Base-by-base conservation (phyloP, 2,329 filamentous ascomycete genomes). In the Nothophaeocryptopus gaeumannii region DNA sequence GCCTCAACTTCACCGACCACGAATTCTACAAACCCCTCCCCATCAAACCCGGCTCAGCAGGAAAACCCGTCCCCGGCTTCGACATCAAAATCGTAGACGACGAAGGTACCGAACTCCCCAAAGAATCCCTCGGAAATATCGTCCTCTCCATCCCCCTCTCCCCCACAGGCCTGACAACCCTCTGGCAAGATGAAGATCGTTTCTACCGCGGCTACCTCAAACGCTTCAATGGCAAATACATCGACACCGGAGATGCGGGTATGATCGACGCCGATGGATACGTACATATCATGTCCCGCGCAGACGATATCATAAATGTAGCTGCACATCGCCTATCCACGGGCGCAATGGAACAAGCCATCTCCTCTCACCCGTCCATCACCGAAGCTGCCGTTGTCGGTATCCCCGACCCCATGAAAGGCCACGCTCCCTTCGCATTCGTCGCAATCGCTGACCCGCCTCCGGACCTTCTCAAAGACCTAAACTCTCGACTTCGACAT, bases 251-350 rank as follows among this genome's bases (percentile, higher is more conserved):
- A 2, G 91, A 97, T 66, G 86, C 89, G 0, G 91, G 92, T 0
- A 84, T 90, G 75, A 83, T 96, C 50, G 91, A 96, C 64, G 68
- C 78, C 11, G 84, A 92, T 35, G 81, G 80, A 4, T 83, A 83
- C 58, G 54, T 60, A 10, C 56, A 82, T 59, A 76, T 85, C 59
- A 84, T 85, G 79, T 75, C 77, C 3, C 70, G 82, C 45, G 78
- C 78, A 30, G 91, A 96, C 72, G 91, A 96, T 68, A 86, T 96
- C 52, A 90, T 96, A 65, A 96, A 96, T 65, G 91, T 96, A n/a
- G 91, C 90, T 35, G 90, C 91, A 5, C 91, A 96, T 72, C 82
- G 91, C 11, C 84, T 96, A 54, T 92, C 87, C 56, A 96, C 90
- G 9, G 89, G 89, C 42, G 81, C 86, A 31, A 93, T 96, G 67